Evolutionary conservation across 257 asterid genomes (phyloP), one percentile per base, ranked within the genome.

Genomic region (Lavandula angustifolia): DNA sequence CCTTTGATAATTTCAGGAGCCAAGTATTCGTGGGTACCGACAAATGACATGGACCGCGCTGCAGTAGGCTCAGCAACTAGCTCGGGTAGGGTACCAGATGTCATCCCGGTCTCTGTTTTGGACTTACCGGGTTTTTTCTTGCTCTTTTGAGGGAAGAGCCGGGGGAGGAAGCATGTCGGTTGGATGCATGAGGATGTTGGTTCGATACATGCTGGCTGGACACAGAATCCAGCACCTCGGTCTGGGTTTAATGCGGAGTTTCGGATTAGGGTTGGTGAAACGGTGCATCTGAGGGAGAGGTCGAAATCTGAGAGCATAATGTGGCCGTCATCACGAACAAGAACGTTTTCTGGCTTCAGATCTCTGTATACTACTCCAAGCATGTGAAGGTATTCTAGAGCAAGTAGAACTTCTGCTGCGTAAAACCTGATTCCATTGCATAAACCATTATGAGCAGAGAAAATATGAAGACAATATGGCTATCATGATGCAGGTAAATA

Each of bases 311-410:
- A 86, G 35, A 89, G 95, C 96, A 86, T 89, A 16, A 89, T 88
- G 78, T 88, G 96, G 67, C 96, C 96, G 50, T 88, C 96, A 4
- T 88, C 96, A n/a, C 96, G 90, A 49, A 89, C 95, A 4, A 86
- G 83, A 59, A 89, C 92, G 18, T 89, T 89, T 75, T 89, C 96
- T 13, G 96, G 96, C 69, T 89, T 89, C 42, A 89, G 79, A 80
- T 89, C 96, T 22, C 96, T 62, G 75, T 89, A 86, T 33, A 89
- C 95, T 5, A 89, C 85, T 67, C 96, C 96, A 27, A 89, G 84
- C 95, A 89, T 89, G 77, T 89, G 96, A 41, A 89, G 94, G 81
- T 89, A 89, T 76, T 89, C 96, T 0, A 89, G 82, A n/a, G 96
- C 94, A 66, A 89, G 42, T 9, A 87, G 81, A 75, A 86, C 94